phyloP scores from a whole-genome alignment of 1,284 basidiomycete species.

The Apiotrichum brassicae region DNA sequence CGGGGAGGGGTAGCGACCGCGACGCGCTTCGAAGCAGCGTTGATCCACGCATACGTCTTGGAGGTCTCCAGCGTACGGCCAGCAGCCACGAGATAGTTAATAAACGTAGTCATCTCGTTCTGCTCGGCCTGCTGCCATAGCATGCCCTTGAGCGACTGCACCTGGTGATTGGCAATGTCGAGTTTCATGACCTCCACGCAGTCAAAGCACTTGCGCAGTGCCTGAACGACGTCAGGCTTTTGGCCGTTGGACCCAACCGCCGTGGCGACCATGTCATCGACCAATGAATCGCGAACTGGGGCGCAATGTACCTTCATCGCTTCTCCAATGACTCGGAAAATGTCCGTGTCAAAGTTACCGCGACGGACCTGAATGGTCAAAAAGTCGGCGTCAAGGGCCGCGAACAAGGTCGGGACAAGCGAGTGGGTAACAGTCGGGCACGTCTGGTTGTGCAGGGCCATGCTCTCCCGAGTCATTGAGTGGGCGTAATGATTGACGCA shows the following conservation, averaged over 20 bases:
- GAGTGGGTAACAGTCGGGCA: conserved; percentile 53
- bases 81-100: conserved; percentile 32
- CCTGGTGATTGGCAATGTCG: conserved; percentile 91
- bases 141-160: conserved; percentile 77
- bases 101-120: conserved; percentile 72
- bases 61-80: conserved; percentile 22
- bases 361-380: conserved; percentile 75
- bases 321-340: conserved; percentile 71
- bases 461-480: conserved; percentile 52
- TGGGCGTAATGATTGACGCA: conserved; percentile 43
- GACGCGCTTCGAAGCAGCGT: conserved; percentile 31
- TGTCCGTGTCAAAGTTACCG: conserved; percentile 68
- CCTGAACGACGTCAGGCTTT: conserved; percentile 58
- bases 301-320: conserved; percentile 87
- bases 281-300: conserved; percentile 77
- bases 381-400: conserved; percentile 53
- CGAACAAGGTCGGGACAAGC: conserved; percentile 44
- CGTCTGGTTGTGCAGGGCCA: conserved; percentile 56
- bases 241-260: conserved; percentile 51
- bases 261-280: conserved; percentile 73
- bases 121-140: conserved; percentile 71
- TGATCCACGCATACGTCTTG: conserved; percentile 33
- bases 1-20: conserved; percentile 19
- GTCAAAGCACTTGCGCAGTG: conserved; percentile 78
- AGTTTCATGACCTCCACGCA: conserved; percentile 92